Percentiles rank a stretch among this genome's conserved stretches.
These are phyloP conservation scores for Candida argentea DNA, from an alignment of 805 yeast species.

Conservation along the genomic window DNA sequence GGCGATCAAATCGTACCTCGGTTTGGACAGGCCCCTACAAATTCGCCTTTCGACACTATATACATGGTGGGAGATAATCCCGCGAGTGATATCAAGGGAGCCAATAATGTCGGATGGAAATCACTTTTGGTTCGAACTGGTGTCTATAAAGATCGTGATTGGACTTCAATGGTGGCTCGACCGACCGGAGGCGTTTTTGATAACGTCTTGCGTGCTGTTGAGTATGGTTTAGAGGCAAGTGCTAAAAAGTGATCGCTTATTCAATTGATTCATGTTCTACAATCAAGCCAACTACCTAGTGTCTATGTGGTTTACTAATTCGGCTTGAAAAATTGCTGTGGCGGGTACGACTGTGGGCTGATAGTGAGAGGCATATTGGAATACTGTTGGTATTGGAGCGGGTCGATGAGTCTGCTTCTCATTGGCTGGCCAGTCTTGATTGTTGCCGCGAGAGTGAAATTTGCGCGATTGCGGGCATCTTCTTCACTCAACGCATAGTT, in stretches of 20 bases:
- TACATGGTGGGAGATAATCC: constrained; percentile 98
- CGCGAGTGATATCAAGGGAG: constrained; percentile 85
- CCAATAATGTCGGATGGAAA: constrained; percentile 81
- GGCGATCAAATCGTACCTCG: constrained; percentile 29
- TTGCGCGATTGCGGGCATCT: too few relatives aligned
- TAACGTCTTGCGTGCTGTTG: constrained; percentile 38
- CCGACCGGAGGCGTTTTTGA: constrained; percentile 43
- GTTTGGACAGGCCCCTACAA: constrained; percentile 28
- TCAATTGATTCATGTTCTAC: neutral
- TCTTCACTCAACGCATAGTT: too few relatives aligned
- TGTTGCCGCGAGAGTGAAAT: too few relatives aligned
- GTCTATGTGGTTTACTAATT: too few relatives aligned
- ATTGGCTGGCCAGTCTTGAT: too few relatives aligned
- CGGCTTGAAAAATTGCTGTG: too few relatives aligned
- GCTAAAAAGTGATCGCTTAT: too few relatives aligned
- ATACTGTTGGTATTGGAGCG: constrained; percentile 1
- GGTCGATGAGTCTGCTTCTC: neutral
- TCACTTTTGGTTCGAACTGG: constrained; percentile 82
- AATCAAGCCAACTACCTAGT: too few relatives aligned
- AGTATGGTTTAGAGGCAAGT: constrained; percentile 10
- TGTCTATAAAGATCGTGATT: constrained; percentile 61
- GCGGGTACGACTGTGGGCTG: constrained; percentile 2
- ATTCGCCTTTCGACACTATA: constrained; percentile 41
- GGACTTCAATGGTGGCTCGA: constrained; percentile 22
- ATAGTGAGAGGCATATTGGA: constrained; percentile 2